Evolutionary conservation across 2,329 filamentous ascomycete genomes (phyloP).

Genomic region (Sclerotinia sclerotiorum): DNA sequence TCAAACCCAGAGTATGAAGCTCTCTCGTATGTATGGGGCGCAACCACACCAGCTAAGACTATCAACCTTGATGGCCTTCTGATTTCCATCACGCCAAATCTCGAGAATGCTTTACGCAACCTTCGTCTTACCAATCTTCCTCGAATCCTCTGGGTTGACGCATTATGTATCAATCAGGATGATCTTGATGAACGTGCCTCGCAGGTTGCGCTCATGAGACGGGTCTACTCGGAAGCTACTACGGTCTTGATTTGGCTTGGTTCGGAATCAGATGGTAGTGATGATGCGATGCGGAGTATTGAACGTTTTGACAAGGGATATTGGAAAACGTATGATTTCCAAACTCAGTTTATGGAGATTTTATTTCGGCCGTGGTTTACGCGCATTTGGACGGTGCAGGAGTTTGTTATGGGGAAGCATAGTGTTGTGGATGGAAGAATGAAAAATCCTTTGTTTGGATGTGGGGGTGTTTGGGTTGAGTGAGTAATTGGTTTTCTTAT

Average conservation of each 20-base stretch:
- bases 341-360: constrained; percentile 14
- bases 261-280: constrained; percentile 6
- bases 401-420: constrained; percentile 17
- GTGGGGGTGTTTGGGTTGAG: constrained; percentile 16
- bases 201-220: constrained; percentile 32
- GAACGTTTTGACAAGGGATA: constrained; percentile 4
- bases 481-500: not conserved
- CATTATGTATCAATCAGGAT: constrained; percentile 31
- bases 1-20: constrained; percentile 23
- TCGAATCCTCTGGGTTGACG: constrained; percentile 25
- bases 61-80: not conserved
- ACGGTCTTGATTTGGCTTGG: constrained; percentile 23
- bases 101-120: constrained; percentile 22
- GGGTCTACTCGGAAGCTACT: constrained; percentile 30
- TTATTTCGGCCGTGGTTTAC: constrained; percentile 22
- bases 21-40: constrained; percentile 26
- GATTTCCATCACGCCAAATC: constrained; percentile 20
- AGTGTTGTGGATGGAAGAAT: constrained; percentile 11
- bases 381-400: constrained; percentile 27
- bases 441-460: constrained; percentile 19
- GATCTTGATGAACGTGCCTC: constrained; percentile 25
- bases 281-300: constrained; percentile 13
- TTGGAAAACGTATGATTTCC: constrained; percentile 8
- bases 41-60: not conserved
- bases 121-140: not conserved